These are phyloP conservation scores for Rhizoclosmatium sp. DNA, from an alignment of 192 early-diverging fungal genomes.

Conservation along the genomic window DNA sequence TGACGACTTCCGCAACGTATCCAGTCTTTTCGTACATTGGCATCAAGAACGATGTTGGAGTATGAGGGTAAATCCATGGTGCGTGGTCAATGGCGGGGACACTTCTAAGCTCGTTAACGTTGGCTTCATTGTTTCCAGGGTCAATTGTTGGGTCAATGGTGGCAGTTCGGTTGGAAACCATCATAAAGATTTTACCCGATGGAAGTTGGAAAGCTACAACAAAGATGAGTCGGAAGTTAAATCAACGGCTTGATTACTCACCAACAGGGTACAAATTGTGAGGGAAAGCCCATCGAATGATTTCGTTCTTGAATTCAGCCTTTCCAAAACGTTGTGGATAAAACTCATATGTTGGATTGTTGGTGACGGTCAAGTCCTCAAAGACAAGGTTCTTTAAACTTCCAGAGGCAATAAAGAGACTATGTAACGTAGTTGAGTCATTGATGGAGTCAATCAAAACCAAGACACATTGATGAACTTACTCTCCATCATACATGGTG, in stretches of 20 bases:
- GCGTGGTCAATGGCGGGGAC: slow-evolving; percentile 22
- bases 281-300: slow-evolving; percentile 27
- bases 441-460: neutral
- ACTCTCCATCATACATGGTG: slow-evolving; percentile 36
- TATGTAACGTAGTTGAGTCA: neutral
- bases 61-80: slow-evolving; percentile 49
- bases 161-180: slow-evolving; percentile 37
- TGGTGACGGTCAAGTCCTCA: slow-evolving; percentile 12
- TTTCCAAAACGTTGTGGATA: slow-evolving; percentile 31
- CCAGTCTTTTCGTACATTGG: slow-evolving; percentile 42
- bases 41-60: slow-evolving; percentile 39
- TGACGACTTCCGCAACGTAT: slow-evolving; percentile 20
- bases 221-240: neutral
- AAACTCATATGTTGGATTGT: slow-evolving; percentile 51
- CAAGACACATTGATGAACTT: neutral
- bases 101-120: neutral
- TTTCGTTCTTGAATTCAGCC: neutral
- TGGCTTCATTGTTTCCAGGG: slow-evolving; percentile 15
- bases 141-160: slow-evolving; percentile 31
- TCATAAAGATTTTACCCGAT: slow-evolving; percentile 29
- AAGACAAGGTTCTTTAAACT: slow-evolving; percentile 32
- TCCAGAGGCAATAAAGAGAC: slow-evolving; percentile 37
- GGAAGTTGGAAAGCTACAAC: slow-evolving; percentile 31
- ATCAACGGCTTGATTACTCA: neutral
- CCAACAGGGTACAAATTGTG: slow-evolving; percentile 35